A percentile compares a stretch with the other conserved stretches of the same genome.
Conservation (phyloP, 1,139 yeast species). For the Saccharomycopsis crataegensis region DNA sequence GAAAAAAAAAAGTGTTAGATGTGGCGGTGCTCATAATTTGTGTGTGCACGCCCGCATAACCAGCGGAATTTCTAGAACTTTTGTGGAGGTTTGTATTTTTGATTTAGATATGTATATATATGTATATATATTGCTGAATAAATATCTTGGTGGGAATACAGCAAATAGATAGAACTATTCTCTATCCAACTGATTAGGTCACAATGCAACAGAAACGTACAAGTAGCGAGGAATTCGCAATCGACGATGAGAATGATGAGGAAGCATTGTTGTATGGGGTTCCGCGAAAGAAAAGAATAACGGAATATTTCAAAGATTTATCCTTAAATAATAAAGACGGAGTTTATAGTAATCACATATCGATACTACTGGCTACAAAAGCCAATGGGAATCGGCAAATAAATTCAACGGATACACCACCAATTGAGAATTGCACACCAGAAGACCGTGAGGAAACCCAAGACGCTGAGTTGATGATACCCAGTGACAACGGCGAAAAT, state of each 20-base stretch:
- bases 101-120: too few species aligned
- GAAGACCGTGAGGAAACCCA: too few species aligned
- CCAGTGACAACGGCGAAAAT: too few species aligned
- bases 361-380: background rate
- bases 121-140: too few species aligned
- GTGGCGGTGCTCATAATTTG: too few species aligned
- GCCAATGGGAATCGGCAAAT: background rate
- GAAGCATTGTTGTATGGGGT: background rate
- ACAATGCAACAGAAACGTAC: background rate
- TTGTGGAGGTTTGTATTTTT: too few species aligned
- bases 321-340: background rate
- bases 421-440: background rate
- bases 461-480: too few species aligned
- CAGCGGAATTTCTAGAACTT: too few species aligned
- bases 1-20: too few species aligned
- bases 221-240: background rate
- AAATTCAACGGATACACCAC: background rate
- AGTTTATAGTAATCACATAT: background rate
- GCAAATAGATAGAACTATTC: too few species aligned
- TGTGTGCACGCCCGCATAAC: too few species aligned
- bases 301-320: slow-evolving; percentile 9
- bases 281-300: slow-evolving; percentile 8
- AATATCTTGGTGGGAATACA: too few species aligned
- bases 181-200: background rate
- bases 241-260: background rate